Evolutionary conservation across 1,139 yeast species (phyloP).

Genomic region (Meyerozyma guilliermondii): DNA sequence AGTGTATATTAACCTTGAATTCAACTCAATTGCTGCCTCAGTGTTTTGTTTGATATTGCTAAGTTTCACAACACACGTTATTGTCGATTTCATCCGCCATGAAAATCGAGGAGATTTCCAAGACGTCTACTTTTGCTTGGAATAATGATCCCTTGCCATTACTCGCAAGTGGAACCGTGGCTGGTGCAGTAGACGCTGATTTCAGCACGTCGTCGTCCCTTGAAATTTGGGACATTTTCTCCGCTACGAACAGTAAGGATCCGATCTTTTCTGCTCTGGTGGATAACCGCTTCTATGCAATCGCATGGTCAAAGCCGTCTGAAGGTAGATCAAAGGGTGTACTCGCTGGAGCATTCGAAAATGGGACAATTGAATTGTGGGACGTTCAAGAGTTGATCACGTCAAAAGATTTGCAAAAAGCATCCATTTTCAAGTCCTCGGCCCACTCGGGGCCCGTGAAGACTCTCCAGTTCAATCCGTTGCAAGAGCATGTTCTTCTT

Average conservation of each 20-base stretch:
- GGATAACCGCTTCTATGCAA: conserved; percentile 63
- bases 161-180: conserved; percentile 85
- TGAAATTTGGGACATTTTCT: conserved; percentile 73
- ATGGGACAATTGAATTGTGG: conserved; percentile 78
- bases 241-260: conserved; percentile 30
- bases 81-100: conserved; percentile 2
- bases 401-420: conserved; percentile 33
- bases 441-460: conserved; percentile 72
- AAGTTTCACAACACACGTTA: conserved; percentile 2
- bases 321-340: conserved; percentile 52
- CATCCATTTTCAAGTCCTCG: conserved; percentile 43
- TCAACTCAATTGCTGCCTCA: background rate
- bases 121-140: conserved; percentile 96
- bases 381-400: conserved; percentile 45
- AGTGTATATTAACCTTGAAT: background rate
- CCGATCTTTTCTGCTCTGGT: conserved; percentile 53
- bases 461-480: conserved; percentile 72
- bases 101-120: conserved; percentile 74
- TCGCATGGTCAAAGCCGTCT: conserved; percentile 78
- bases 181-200: conserved; percentile 90
- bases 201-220: conserved; percentile 74
- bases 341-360: conserved; percentile 87
- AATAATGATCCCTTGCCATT: conserved; percentile 70
- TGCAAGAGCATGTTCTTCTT: conserved; percentile 67
- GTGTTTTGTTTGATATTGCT: background rate